A percentile compares a stretch with the other conserved stretches of the same genome.
Evolutionary conservation across 768 basidiomycete genomes (phyloP).

Genomic region (Calocera cornea): DNA sequence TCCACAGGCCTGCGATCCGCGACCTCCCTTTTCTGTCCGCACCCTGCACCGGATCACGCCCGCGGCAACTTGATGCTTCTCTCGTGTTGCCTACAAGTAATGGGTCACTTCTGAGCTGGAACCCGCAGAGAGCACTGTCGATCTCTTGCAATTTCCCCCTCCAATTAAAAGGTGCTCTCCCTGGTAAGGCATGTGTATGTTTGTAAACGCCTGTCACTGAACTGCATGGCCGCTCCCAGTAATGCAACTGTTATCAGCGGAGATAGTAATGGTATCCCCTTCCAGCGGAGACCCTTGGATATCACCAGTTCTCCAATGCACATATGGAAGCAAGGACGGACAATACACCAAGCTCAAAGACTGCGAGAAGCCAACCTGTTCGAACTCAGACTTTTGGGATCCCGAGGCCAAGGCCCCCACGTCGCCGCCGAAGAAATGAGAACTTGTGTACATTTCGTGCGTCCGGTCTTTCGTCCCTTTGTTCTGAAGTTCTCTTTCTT

Average conservation of each 20-base stretch:
- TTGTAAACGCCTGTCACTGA: too few species aligned
- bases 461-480: background rate
- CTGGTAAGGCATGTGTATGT: too few species aligned
- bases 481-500: background rate
- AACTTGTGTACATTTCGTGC: background rate
- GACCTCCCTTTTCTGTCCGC: background rate
- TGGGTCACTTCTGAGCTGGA: background rate
- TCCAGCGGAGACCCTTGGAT: background rate
- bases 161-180: too few species aligned
- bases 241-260: background rate
- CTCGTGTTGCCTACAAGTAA: background rate
- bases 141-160: too few species aligned
- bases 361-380: background rate
- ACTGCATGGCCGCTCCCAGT: background rate
- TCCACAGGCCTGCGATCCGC: background rate
- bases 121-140: too few species aligned
- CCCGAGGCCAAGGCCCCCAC: background rate
- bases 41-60: background rate
- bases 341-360: background rate
- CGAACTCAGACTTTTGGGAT: background rate
- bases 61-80: background rate
- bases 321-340: background rate
- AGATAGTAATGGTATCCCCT: background rate
- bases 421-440: conserved; percentile 2
- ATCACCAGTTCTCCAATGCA: background rate